phyloP scores from a whole-genome alignment of 2,329 filamentous ascomycete species.

The Cladorrhinum sp. region DNA sequence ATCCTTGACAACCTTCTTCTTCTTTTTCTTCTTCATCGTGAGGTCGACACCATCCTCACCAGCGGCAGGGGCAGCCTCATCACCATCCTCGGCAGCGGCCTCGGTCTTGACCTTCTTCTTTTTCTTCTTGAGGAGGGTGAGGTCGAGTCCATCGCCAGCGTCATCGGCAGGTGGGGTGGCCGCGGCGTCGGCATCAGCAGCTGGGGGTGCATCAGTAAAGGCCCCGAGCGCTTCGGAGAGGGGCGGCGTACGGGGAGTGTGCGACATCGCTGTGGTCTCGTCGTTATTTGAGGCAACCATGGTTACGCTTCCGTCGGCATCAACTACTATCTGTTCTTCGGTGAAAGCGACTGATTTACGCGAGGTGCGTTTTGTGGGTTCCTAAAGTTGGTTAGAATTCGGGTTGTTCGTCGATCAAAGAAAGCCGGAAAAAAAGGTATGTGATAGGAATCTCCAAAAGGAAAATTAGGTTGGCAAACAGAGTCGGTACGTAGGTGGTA shows the following conservation, averaged over 20 bases:
- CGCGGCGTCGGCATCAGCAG: constrained; percentile 38
- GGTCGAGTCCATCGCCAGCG: constrained; percentile 53
- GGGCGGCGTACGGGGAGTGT: constrained; percentile 66
- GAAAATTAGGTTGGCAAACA: constrained; percentile 14
- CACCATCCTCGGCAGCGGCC: constrained; percentile 52
- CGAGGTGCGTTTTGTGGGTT: constrained; percentile 36
- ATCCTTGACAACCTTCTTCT: constrained; percentile 61
- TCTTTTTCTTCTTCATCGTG: constrained; percentile 75
- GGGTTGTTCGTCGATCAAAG: constrained; percentile 2
- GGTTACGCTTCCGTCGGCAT: constrained; percentile 82
- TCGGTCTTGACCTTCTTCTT: constrained; percentile 63
- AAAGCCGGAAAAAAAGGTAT: not conserved
- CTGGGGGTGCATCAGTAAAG: constrained; percentile 51
- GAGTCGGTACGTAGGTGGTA: not conserved
- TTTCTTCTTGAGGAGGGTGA: constrained; percentile 70
- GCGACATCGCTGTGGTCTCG: constrained; percentile 76
- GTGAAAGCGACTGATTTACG: constrained; percentile 95
- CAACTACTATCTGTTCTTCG: constrained; percentile 81
- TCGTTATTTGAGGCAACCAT: constrained; percentile 67
- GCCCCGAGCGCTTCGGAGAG: constrained; percentile 52
- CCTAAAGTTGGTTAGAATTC: constrained; percentile 23
- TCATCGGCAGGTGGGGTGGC: constrained; percentile 55
- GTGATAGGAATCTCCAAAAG: not conserved
- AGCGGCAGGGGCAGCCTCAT: constrained; percentile 41
- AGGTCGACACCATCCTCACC: constrained; percentile 50